Evolutionary conservation across 2,329 filamentous ascomycete species (phyloP).

Genomic region (Juglanconis oblonga): DNA sequence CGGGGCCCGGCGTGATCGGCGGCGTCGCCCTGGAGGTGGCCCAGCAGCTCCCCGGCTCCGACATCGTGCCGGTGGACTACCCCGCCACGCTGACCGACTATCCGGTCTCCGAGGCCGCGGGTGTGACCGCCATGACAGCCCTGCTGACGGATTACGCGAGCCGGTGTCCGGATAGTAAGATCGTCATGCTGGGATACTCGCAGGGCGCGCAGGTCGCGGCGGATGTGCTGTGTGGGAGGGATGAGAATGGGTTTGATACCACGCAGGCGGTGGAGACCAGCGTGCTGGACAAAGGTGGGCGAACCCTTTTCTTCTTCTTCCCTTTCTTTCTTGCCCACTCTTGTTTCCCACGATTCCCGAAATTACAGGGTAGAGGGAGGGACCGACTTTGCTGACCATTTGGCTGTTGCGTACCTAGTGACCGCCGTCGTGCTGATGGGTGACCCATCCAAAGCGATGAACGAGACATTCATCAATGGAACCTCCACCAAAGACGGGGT

Average conservation of each 20-base stretch:
- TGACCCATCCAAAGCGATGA: conserved; percentile 21
- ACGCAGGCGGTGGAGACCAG: conserved; percentile 14
- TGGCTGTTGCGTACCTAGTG: conserved; percentile 15
- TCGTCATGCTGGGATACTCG: conserved; percentile 26
- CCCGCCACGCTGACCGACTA: conserved; percentile 25
- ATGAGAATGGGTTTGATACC: conserved; percentile 8
- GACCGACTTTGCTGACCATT: not conserved
- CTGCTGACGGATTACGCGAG: conserved; percentile 19
- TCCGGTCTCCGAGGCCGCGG: conserved; percentile 18
- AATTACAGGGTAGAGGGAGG: too few relatives aligned
- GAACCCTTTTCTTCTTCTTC: too few relatives aligned
- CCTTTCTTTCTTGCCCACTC: too few relatives aligned
- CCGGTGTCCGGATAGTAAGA: conserved; percentile 22
- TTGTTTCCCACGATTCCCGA: too few relatives aligned
- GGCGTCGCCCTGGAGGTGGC: conserved; percentile 24
- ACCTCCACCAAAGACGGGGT: conserved; percentile 23
- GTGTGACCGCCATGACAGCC: conserved; percentile 19
- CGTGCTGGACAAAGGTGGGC: conserved; percentile 11
- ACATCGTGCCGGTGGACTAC: conserved; percentile 23
- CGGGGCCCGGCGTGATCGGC: conserved; percentile 22
- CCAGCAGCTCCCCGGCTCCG: conserved; percentile 21
- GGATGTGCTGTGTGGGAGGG: conserved; percentile 23
- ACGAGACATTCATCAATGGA: conserved; percentile 21
- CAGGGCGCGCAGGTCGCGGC: conserved; percentile 26
- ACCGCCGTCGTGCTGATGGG: conserved; percentile 24